Conservation (phyloP, 163 green algal species). For the Scenedesmus sp. region DNA sequence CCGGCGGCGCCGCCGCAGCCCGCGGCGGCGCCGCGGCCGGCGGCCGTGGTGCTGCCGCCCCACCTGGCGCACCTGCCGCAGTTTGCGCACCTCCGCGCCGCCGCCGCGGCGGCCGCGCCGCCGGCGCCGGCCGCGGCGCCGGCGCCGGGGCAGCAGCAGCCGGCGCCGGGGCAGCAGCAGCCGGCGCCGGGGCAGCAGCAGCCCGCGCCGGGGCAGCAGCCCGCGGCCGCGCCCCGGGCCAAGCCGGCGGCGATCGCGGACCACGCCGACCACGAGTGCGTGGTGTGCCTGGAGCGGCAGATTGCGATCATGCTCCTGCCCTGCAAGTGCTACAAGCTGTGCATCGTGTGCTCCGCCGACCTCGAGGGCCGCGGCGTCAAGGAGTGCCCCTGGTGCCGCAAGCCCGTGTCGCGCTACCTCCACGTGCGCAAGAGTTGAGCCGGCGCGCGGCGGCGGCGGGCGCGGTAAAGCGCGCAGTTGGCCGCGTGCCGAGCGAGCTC, state of each 20-base stretch:
- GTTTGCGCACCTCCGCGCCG: slow-evolving; percentile 34
- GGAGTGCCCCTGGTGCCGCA: slow-evolving; percentile 27
- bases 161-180: background rate
- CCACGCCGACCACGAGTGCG: slow-evolving; percentile 30
- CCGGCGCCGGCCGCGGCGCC: background rate
- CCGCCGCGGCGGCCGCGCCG: background rate
- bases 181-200: slow-evolving; percentile 8
- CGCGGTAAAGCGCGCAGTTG: too few species aligned
- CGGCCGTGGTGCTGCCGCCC: slow-evolving; percentile 4
- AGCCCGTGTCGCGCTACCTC: slow-evolving; percentile 4
- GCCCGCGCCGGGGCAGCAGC: background rate
- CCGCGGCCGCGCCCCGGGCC: background rate
- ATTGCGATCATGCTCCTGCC: slow-evolving; percentile 44
- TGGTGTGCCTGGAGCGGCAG: slow-evolving; percentile 32
- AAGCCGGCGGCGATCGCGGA: background rate
- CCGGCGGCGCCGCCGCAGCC: background rate
- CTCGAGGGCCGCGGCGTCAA: background rate
- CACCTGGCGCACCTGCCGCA: slow-evolving; percentile 35
- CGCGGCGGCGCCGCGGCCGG: background rate
- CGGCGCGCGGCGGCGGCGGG: too few species aligned
- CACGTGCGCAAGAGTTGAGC: slow-evolving; percentile 23
- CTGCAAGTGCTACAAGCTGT: slow-evolving; percentile 41
- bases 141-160: background rate
- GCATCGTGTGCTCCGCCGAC: slow-evolving; percentile 8
- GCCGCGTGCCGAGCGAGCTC: too few species aligned